Percentiles rank a stretch among this genome's conserved stretches.
Conservation (phyloP, 331 rosid species). For the Ulmus americana region DNA sequence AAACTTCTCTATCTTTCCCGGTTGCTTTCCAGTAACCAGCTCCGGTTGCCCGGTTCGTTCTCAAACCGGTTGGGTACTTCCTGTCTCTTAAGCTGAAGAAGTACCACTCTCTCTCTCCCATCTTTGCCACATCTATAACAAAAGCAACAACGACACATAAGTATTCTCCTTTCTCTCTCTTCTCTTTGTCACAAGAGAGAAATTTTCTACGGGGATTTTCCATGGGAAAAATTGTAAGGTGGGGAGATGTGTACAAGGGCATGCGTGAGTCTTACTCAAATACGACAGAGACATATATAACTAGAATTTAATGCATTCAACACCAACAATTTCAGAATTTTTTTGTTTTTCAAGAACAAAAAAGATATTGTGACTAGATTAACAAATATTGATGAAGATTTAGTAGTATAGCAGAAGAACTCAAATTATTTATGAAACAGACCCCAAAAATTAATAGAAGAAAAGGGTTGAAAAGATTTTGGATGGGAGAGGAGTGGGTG, state of each 20-base stretch:
- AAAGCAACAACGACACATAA: neutral
- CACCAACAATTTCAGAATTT: no score
- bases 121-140: slow-evolving; percentile 53
- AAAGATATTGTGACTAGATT: no score
- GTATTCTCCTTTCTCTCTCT: neutral
- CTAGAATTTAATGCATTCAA: neutral
- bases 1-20: slow-evolving; percentile 63
- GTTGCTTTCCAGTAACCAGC: slow-evolving; percentile 88
- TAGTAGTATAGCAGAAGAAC: no score
- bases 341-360: no score
- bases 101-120: slow-evolving; percentile 83
- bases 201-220: neutral
- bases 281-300: neutral
- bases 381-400: no score
- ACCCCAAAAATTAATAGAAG: no score
- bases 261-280: neutral
- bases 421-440: no score
- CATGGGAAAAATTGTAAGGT: neutral
- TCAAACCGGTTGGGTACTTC: slow-evolving; percentile 70
- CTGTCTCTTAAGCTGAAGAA: slow-evolving; percentile 69
- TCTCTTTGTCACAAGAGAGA: neutral
- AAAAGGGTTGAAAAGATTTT: no score
- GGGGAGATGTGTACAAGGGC: neutral
- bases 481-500: no score
- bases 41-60: slow-evolving; percentile 74